Conservation (phyloP, 345 rosid genomes). For the Acer saccharum region DNA sequence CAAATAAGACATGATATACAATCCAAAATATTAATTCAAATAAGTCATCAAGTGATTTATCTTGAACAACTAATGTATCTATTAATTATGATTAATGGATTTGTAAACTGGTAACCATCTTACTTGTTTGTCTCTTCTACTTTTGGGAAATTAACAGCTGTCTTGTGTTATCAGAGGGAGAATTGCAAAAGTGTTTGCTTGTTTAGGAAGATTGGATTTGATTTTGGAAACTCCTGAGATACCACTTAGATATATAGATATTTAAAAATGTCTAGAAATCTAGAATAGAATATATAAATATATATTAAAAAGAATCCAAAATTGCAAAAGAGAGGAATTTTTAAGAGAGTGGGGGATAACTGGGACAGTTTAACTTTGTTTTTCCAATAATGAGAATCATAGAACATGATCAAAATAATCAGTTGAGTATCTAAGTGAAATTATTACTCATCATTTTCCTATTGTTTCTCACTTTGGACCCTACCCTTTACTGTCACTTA, state of each 20-base stretch:
- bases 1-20: no score
- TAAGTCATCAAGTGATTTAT: no score
- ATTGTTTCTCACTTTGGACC: slow-evolving; percentile 47
- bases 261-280: not conserved
- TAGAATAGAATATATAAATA: no score
- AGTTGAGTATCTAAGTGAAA: slow-evolving; percentile 55
- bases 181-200: slow-evolving; percentile 7
- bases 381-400: slow-evolving; percentile 50
- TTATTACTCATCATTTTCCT: slow-evolving; percentile 56
- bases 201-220: slow-evolving; percentile 11
- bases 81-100: not conserved
- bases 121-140: not conserved
- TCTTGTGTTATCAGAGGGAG: not conserved
- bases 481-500: slow-evolving; percentile 27
- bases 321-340: slow-evolving; percentile 5
- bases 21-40: no score
- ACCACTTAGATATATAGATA: not conserved
- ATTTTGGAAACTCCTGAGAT: slow-evolving; percentile 7
- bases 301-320: not conserved
- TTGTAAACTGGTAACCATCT: not conserved
- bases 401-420: slow-evolving; percentile 45
- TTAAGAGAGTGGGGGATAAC: slow-evolving; percentile 17
- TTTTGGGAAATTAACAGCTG: slow-evolving; percentile 6
- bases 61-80: no score
- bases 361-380: slow-evolving; percentile 33